Percentiles rank a stretch among this genome's conserved stretches.
phyloP scores from a whole-genome alignment of 805 yeast genomes.

The Yarrowia osloensis region DNA sequence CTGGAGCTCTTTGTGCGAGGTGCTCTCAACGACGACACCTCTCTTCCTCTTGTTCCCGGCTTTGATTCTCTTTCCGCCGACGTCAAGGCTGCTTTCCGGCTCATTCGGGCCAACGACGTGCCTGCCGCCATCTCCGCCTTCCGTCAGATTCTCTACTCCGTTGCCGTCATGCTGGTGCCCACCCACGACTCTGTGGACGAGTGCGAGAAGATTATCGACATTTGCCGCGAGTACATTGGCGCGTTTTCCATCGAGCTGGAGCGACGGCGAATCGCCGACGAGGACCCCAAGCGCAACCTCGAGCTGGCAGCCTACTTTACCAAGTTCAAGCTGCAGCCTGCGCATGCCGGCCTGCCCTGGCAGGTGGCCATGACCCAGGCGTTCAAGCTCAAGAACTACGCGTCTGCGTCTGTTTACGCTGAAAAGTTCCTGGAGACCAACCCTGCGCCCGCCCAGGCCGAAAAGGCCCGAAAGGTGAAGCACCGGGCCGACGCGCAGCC shows the following conservation, averaged over 20 bases:
- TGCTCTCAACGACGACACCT: conserved; percentile 54
- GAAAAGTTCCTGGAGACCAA: conserved; percentile 62
- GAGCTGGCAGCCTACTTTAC: conserved; percentile 97
- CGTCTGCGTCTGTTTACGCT: conserved; percentile 89
- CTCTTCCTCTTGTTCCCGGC: conserved; percentile 74
- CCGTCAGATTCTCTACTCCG: conserved; percentile 75
- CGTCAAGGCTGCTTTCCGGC: conserved; percentile 73
- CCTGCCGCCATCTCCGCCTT: conserved; percentile 78
- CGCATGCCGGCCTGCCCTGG: conserved; percentile 82
- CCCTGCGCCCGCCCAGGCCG: conserved; percentile 55
- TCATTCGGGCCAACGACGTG: conserved; percentile 80
- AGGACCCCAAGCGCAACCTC: conserved; percentile 75
- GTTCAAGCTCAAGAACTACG: conserved; percentile 83
- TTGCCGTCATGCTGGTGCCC: conserved; percentile 69
- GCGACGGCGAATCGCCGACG: conserved; percentile 77
- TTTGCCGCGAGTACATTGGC: conserved; percentile 86
- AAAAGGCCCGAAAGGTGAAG: conserved; percentile 82
- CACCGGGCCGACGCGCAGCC: conserved; percentile 76
- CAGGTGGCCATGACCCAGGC: conserved; percentile 95
- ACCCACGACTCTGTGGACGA: conserved; percentile 74
- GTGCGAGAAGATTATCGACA: conserved; percentile 66
- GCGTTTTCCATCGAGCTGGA: conserved; percentile 89
- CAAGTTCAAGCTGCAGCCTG: conserved; percentile 73
- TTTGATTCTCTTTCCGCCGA: conserved; percentile 62
- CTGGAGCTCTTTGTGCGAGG: conserved; percentile 68